These are phyloP conservation scores for Taiwanofungus camphoratus DNA, from an alignment of 1,284 basidiomycete genomes.

Conservation along the genomic window DNA sequence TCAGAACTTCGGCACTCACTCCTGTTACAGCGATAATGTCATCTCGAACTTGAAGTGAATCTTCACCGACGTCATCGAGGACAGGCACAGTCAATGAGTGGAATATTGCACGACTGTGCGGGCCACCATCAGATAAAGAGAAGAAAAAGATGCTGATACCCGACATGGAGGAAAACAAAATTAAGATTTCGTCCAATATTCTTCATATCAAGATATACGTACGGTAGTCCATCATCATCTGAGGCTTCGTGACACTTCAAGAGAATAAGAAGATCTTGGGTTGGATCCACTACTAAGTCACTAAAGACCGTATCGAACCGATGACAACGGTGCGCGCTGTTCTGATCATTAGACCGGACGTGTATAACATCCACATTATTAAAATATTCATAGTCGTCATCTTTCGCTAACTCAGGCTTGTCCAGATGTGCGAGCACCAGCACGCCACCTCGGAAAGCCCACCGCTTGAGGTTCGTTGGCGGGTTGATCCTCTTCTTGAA, in stretches of 20 bases:
- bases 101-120: not conserved
- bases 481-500: not conserved
- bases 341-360: not conserved
- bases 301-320: not conserved
- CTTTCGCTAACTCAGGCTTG: not conserved
- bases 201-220: not conserved
- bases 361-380: not conserved
- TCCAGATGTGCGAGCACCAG: not conserved
- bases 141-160: not conserved
- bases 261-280: not conserved
- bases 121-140: not conserved
- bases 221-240: not conserved
- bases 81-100: not conserved
- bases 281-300: not conserved
- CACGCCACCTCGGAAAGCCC: not conserved
- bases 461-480: not conserved
- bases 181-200: no score
- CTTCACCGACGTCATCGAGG: not conserved
- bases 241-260: not conserved
- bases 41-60: not conserved
- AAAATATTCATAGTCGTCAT: not conserved
- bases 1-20: not conserved
- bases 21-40: not conserved
- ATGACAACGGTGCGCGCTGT: not conserved
- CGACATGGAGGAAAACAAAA: not conserved